These are phyloP conservation scores for Halophytophthora polymorphica DNA, from an alignment of 352 stramenopile genomes.

Conservation along the genomic window DNA sequence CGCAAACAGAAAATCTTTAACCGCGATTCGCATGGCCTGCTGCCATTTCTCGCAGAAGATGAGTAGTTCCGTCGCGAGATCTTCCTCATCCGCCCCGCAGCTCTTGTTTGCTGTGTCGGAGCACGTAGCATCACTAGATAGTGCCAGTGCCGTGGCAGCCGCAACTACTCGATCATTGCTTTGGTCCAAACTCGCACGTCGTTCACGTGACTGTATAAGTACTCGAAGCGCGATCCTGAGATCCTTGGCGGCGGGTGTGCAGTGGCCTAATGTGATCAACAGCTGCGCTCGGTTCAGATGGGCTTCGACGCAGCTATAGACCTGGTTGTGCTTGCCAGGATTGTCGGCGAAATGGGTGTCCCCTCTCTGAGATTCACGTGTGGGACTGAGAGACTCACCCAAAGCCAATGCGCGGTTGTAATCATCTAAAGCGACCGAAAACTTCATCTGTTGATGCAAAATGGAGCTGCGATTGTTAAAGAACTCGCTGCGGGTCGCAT, in stretches of 20 bases:
- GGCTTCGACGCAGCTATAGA: conserved; percentile 24
- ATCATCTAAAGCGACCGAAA: conserved; percentile 46
- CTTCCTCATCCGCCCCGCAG: conserved; percentile 21
- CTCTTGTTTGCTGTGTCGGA: background rate
- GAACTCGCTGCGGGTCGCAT: conserved; percentile 38
- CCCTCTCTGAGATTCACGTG: too few species aligned
- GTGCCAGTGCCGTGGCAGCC: conserved; percentile 5
- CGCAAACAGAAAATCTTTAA: conserved; percentile 54
- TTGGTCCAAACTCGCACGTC: too few species aligned
- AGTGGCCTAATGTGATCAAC: conserved; percentile 51
- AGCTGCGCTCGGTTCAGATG: conserved; percentile 54
- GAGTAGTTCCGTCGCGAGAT: conserved; percentile 26
- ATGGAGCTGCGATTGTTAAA: conserved; percentile 60
- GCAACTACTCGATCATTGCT: background rate
- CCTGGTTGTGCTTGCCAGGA: background rate
- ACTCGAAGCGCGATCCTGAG: conserved; percentile 18
- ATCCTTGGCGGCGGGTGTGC: conserved; percentile 36
- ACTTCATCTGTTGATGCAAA: conserved; percentile 51
- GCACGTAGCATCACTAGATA: background rate
- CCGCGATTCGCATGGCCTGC: conserved; percentile 36
- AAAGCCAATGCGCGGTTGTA: conserved; percentile 45
- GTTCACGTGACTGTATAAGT: conserved; percentile 1
- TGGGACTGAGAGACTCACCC: background rate
- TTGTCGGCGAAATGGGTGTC: too few species aligned
- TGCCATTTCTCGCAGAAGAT: conserved; percentile 50